Conservation (phyloP, 305 asterid genomes). For the Solanum chacoense region DNA sequence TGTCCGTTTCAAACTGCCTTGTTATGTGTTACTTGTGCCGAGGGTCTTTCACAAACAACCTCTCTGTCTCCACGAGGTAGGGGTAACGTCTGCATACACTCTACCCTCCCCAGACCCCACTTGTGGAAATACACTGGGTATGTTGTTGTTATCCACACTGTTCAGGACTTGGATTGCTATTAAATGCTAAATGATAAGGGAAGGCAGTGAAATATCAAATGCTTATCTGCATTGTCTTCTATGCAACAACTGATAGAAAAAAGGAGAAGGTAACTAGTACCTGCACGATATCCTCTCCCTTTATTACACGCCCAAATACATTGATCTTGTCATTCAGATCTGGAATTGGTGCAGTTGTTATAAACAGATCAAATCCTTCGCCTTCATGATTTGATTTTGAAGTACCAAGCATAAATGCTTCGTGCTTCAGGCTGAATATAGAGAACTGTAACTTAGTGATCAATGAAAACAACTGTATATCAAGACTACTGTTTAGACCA, state of each 20-base stretch:
- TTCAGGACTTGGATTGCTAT: background rate
- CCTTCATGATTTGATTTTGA: conserved; percentile 26
- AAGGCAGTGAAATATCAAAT: background rate
- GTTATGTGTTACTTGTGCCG: background rate
- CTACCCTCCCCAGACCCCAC: background rate
- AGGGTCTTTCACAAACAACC: background rate
- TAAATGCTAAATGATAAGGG: background rate
- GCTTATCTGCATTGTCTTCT: background rate
- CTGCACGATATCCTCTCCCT: conserved; percentile 43
- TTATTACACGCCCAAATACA: conserved; percentile 33
- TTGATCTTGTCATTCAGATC: conserved; percentile 30
- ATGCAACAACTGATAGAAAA: background rate
- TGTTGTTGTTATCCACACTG: background rate
- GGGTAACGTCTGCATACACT: background rate
- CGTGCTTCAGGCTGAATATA: conserved; percentile 28
- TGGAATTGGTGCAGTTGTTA: conserved; percentile 42
- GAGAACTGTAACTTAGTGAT: background rate
- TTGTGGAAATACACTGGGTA: background rate
- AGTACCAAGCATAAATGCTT: conserved; percentile 42
- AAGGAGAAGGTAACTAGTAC: conserved; percentile 5
- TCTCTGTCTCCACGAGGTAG: background rate
- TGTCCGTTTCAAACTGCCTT: background rate
- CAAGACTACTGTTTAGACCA: background rate
- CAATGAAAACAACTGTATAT: background rate
- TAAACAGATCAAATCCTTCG: conserved; percentile 33